Percentiles rank a stretch among this genome's conserved stretches.
Conservation (phyloP, 805 yeast genomes). For the Ogataea siamensis region DNA sequence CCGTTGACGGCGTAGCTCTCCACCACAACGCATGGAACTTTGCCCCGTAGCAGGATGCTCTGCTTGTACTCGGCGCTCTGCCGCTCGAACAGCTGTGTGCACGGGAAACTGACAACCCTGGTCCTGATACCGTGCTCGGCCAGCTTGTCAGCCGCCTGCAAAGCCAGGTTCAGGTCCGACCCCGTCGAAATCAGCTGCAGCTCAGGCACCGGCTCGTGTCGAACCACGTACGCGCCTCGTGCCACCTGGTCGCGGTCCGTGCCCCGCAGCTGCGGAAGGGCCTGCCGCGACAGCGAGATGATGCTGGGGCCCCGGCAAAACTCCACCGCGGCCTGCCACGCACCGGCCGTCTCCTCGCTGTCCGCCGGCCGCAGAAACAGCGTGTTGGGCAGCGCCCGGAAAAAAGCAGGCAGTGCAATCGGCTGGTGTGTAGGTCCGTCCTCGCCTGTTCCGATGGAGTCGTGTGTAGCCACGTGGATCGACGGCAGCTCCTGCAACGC, state of each 20-base stretch:
- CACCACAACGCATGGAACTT: constrained; percentile 85
- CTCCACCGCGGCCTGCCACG: constrained; percentile 64
- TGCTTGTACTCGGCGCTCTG: constrained; percentile 82
- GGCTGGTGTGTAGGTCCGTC: constrained; percentile 95
- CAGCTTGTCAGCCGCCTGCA: constrained; percentile 77
- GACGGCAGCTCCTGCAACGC: constrained; percentile 81
- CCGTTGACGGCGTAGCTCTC: constrained; percentile 91
- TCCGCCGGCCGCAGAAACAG: constrained; percentile 91
- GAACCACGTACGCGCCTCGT: constrained; percentile 87
- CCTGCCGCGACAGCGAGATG: constrained; percentile 79
- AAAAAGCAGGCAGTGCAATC: constrained; percentile 78
- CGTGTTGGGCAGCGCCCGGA: constrained; percentile 76
- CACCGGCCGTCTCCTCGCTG: constrained; percentile 83
- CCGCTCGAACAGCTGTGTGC: constrained; percentile 81
- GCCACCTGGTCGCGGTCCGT: constrained; percentile 76
- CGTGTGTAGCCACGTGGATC: constrained; percentile 86
- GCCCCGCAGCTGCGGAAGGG: constrained; percentile 90
- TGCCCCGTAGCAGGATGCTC: constrained; percentile 81
- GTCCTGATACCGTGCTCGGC: constrained; percentile 63
- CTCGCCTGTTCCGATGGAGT: constrained; percentile 88
- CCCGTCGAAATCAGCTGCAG: constrained; percentile 79
- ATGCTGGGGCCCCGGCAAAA: constrained; percentile 64
- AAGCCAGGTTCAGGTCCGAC: constrained; percentile 83
- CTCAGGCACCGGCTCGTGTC: constrained; percentile 58
- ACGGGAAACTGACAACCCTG: constrained; percentile 89